Base-by-base conservation (phyloP, 148 eudicot genomes). In the Rhododendron kiyosumense region DNA sequence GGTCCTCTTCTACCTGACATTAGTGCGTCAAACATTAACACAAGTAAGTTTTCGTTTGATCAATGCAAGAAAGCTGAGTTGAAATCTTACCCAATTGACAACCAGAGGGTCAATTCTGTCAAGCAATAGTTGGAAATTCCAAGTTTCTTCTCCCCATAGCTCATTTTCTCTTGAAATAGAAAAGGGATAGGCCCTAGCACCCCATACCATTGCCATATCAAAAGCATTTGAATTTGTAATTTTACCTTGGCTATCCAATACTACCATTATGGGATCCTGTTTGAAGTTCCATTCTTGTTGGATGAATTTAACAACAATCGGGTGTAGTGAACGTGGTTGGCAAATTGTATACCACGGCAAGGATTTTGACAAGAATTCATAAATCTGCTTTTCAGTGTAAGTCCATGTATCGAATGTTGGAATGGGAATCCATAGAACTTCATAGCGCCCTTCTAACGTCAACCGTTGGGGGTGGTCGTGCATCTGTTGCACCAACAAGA, bases 141-240 rank as follows among this genome's bases (percentile, higher is more conserved):
- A 91, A 13, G 79, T 84, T 69, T 90, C 87, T 34, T 89, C 88
- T 86, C 84, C 87, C 98, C 98, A 95, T 8, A 95, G 88, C 88
- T 93, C 94, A 26, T 85, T 86, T 86, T 92, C 96, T 89, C 91
- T 90, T 9, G 89, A 75, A 45, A 20, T 81, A 4, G 98, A 89
- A 75, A 95, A 95, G 71, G 98, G 98, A 87, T 89, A 92, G 45
- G 95, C 98, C 77, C 36, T 77, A 32, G 84, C 89, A 34, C 98
- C 98, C 98, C 98, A 94, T 6, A 91, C 90, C 87, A 92, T 77
- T 82, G 90, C 77, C 94, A 94, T 93, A 84, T 94, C 94, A 46
- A 85, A 79, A 45, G 97, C 94, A 86, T 94, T 91, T 51, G 67
- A 14, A 87, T 94, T 93, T 17, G 91, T 85, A 45, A 91, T 89